Evolutionary conservation across 306 rosid genomes (phyloP).

Genomic region (Lathyrus sativus): DNA sequence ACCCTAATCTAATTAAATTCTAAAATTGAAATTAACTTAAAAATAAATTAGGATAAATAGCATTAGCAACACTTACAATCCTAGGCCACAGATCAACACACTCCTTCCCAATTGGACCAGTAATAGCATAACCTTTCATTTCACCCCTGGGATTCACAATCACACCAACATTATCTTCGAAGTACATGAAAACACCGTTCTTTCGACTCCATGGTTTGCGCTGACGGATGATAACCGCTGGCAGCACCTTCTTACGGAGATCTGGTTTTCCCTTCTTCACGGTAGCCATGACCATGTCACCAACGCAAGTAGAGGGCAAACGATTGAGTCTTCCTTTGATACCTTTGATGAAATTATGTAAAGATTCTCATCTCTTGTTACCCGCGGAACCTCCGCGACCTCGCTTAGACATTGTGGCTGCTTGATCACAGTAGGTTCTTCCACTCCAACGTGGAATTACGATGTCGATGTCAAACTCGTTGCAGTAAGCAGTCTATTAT

Average conservation of each 20-base stretch:
- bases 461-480: no score
- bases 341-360: slow-evolving; percentile 91
- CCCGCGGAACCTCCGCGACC: slow-evolving; percentile 91
- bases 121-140: slow-evolving; percentile 91
- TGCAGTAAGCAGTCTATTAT: no score
- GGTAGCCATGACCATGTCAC: slow-evolving; percentile 97
- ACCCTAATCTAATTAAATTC: no score
- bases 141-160: slow-evolving; percentile 93
- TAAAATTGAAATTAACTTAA: no score
- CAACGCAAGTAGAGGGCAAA: slow-evolving; percentile 86
- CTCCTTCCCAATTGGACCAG: slow-evolving; percentile 90
- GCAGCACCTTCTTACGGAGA: slow-evolving; percentile 86
- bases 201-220: slow-evolving; percentile 94
- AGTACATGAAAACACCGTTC: slow-evolving; percentile 94
- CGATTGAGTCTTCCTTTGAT: slow-evolving; percentile 86
- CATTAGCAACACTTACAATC: slow-evolving; percentile 91
- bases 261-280: slow-evolving; percentile 92
- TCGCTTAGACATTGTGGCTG: slow-evolving; percentile 60
- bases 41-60: no score
- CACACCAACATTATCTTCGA: slow-evolving; percentile 91
- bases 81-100: slow-evolving; percentile 95
- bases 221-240: slow-evolving; percentile 88
- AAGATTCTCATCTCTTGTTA: slow-evolving; percentile 84
- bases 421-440: slow-evolving; percentile 4
- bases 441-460: no score